Base-by-base conservation (phyloP, 2,329 filamentous ascomycete genomes). In the Aspergillus japonicus region DNA sequence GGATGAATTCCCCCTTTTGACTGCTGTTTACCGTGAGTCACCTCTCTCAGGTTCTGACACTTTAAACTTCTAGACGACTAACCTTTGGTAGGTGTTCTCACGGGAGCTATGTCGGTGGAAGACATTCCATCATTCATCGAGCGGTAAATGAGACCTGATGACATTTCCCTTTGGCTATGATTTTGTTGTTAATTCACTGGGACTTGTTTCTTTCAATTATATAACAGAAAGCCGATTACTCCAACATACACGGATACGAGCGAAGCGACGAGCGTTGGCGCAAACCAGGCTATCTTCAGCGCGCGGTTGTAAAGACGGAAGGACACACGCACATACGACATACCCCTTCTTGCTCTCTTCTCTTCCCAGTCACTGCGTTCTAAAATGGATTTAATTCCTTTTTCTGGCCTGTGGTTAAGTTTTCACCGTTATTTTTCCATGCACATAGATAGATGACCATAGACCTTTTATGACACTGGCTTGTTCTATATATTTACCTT, bases 1-100 rank as follows among this genome's bases (percentile, higher is more conserved):
- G 78, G 81, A 86, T 33, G 89, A 96, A 54, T 99, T 96, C 75
- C 95, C 95, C 21, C 81, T 99, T 5, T 96, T 99, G 74, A 97
- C 92, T 8, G 91, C 92, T 1, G 93, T 98, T 54, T 88, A 91
- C 71, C 80, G 81, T 82, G 72, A 76, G 80, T 53, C 67, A 35
- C 48, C 44, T 50, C 10, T 47, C n/a, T 39, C 31, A n/a, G 8
- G 47, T 66, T 5, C 14, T 55, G 47, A 11, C 55, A 44, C 58
- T 62, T 65, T 56, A 7, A 61, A 64, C 61, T 56, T 50, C 35
- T 66, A 69, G 49, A 74, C 59, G 1, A 47, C 49, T 8, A 31
- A 47, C 62, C 14, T 3, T 44, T 5, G 7, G 16, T 44, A 84
- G 87, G 87, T 65, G 93, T 96, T 68, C 78, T 96, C 50, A 84